A percentile compares a stretch with the other conserved stretches of the same genome.
phyloP scores from a whole-genome alignment of 371 early-diverging fungal genomes.

The Saksenaea vasiformis region DNA sequence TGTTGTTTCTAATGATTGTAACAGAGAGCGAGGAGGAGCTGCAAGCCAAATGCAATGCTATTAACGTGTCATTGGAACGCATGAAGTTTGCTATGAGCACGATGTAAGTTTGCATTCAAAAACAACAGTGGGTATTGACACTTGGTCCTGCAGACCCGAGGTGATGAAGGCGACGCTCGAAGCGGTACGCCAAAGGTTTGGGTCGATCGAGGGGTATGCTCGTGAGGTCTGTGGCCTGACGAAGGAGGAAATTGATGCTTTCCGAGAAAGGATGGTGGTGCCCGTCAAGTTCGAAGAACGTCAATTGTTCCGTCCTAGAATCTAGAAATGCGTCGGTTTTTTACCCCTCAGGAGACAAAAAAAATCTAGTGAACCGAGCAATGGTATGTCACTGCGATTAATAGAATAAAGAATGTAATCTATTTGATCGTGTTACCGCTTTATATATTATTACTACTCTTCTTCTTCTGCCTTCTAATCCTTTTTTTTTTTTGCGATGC shows the following conservation, averaged over 20 bases:
- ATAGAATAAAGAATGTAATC: too few species aligned
- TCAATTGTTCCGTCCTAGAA: constrained; percentile 34
- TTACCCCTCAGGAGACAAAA: neutral
- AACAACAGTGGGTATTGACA: neutral
- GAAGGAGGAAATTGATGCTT: constrained; percentile 15
- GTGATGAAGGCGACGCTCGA: constrained; percentile 30
- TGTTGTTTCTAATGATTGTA: neutral
- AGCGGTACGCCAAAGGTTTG: constrained; percentile 26
- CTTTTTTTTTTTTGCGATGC: neutral
- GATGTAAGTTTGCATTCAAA: constrained; percentile 9
- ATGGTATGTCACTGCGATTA: too few species aligned
- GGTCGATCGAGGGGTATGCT: constrained; percentile 36
- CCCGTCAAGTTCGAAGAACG: constrained; percentile 41
- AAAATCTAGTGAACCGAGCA: neutral
- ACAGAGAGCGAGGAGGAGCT: constrained; percentile 11
- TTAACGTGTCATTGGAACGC: constrained; percentile 10
- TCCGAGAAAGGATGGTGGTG: constrained; percentile 33
- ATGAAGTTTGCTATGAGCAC: constrained; percentile 17
- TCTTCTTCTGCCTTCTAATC: too few species aligned
- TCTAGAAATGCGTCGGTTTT: constrained; percentile 7
- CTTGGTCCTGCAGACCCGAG: constrained; percentile 10
- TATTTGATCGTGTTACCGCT: too few species aligned
- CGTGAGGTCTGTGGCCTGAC: constrained; percentile 24
- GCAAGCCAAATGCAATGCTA: neutral
- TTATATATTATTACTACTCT: too few species aligned